Evolutionary conservation across 306 rosid genomes (phyloP), one percentile per base, ranked within the genome.

Genomic region (Sphenostylis stenocarpa): DNA sequence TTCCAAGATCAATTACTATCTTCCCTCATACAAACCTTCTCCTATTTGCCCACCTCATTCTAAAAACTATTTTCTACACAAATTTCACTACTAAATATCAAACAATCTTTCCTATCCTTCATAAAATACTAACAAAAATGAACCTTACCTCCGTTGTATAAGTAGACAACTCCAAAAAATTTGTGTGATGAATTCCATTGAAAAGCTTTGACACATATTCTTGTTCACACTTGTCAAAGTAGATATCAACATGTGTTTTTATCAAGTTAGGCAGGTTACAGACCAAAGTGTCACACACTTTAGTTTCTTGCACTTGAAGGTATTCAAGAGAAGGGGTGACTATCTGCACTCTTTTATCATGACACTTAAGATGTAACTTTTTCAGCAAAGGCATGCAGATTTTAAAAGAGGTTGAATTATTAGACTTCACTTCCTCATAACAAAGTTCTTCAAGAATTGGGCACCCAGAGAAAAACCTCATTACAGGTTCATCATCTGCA

Each of bases 381-480:
- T 77, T 77, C 60, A 77, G 11, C 4, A 75, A 38, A 66, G 74
- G 74, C 34, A 17, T 13, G 1, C 9, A 24, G 0, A 77, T 43
- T 17, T 9, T 23, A 13, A 63, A 15, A 7, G 14, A 3, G 12
- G 19, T 0, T 15, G 26, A 6, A 5, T 26, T 1, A 0, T 11
- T 13, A 2, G 44, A 2, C 15, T 0, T 3, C 11, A 28, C 1
- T 0, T 23, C 20, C 8, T 23, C 1, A n/a, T 20, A 31, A 3
- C 0, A 15, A 21, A 69, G 48, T 14, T 53, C 29, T 10, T 53
- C 60, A 20, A 20, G 28, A 20, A 53, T 2, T 0, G 29, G 15
- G 9, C 28, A 53, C 15, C 28, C 15, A 53, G 29, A 21, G 15
- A 53, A 19, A 53, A 53, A 14, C 15, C 28, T 53, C 60, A 53